phyloP scores from a whole-genome alignment of 225 moss, liverwort and hornwort genomes.

The Anthoceros angustus region DNA sequence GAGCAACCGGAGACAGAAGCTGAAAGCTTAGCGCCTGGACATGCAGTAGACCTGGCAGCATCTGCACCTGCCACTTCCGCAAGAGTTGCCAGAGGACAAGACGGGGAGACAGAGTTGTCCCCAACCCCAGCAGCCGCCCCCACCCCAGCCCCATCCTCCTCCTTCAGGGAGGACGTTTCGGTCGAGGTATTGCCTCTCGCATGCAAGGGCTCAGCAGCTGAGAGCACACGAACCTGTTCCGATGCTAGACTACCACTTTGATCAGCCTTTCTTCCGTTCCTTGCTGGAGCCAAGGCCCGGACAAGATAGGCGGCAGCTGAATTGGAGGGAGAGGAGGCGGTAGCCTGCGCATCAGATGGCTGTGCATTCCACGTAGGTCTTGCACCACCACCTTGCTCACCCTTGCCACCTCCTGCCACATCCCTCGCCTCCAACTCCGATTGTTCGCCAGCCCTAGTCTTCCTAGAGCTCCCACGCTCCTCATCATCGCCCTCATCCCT shows the following conservation, averaged over 20 bases:
- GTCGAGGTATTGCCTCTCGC: not conserved
- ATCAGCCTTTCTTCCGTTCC: not conserved
- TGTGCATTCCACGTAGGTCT: too few species aligned
- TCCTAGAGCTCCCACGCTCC: slow-evolving; percentile 9
- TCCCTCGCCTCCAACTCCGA: not conserved
- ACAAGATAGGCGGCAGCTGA: not conserved
- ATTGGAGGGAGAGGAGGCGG: not conserved
- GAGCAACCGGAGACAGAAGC: slow-evolving; percentile 8
- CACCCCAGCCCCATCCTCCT: slow-evolving; percentile 8
- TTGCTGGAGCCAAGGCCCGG: not conserved
- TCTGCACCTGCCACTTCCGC: slow-evolving; percentile 81
- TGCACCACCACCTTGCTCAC: too few species aligned
- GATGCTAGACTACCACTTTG: not conserved
- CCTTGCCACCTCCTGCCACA: not conserved
- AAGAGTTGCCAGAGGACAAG: slow-evolving; percentile 50
- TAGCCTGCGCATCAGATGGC: not conserved
- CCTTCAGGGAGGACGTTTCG: not conserved
- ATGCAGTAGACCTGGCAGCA: slow-evolving; percentile 31
- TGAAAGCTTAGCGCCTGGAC: slow-evolving; percentile 13
- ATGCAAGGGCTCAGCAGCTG: not conserved
- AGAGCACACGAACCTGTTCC: not conserved
- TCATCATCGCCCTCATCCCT: slow-evolving; percentile 19
- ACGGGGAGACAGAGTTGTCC: slow-evolving; percentile 9
- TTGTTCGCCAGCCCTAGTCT: not conserved
- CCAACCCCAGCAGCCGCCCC: slow-evolving; percentile 10